These are phyloP conservation scores for Diaporthe sp. DNA, from an alignment of 2,329 filamentous ascomycete genomes.

Conservation along the genomic window DNA sequence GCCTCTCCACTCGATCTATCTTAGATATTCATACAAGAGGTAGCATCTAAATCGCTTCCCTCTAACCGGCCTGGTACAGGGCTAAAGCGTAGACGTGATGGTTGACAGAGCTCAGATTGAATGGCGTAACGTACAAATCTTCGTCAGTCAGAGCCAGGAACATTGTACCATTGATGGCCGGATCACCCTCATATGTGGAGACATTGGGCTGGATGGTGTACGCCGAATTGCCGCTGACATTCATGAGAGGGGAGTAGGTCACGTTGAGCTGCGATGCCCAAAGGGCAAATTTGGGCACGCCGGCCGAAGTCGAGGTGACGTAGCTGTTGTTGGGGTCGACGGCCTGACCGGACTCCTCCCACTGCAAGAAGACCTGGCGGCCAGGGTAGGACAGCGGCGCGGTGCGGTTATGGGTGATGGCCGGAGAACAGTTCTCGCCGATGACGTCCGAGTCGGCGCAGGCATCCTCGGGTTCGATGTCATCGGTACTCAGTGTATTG, in stretches of 20 bases:
- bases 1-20: not conserved
- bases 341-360: conserved; percentile 75
- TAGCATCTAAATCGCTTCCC: accelerated
- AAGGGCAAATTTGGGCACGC: conserved; percentile 71
- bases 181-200: conserved; percentile 74
- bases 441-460: conserved; percentile 68
- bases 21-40: not conserved
- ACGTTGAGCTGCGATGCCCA: conserved; percentile 84
- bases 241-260: conserved; percentile 73
- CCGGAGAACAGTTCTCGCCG: conserved; percentile 69
- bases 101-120: conserved; percentile 80
- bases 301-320: conserved; percentile 71
- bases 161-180: conserved; percentile 80
- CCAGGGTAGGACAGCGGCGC: conserved; percentile 80
- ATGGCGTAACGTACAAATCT: conserved; percentile 77
- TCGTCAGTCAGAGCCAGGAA: conserved; percentile 81
- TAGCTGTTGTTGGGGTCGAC: conserved; percentile 89
- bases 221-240: conserved; percentile 64
- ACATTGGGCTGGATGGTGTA: conserved; percentile 79
- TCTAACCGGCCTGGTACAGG: conserved; percentile 81
- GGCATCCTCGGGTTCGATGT: conserved; percentile 54
- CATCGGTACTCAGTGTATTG: conserved; percentile 63
- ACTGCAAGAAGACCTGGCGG: conserved; percentile 75
- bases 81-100: conserved; percentile 80
- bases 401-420: conserved; percentile 75